Base-by-base conservation (phyloP, 2,329 filamentous ascomycete genomes). In the Graphilbum fragrans region DNA sequence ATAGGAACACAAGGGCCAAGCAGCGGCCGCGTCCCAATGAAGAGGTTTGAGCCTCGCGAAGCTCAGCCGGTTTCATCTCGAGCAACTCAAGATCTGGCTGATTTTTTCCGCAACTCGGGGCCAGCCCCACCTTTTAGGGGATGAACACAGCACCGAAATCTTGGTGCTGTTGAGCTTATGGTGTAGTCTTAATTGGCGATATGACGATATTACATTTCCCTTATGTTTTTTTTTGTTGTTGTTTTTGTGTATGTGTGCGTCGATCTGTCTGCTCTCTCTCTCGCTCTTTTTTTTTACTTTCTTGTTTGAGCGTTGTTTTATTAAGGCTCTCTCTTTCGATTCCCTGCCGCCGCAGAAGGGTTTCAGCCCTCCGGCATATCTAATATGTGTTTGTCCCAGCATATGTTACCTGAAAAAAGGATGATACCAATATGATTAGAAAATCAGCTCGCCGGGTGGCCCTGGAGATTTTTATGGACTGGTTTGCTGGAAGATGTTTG, bases 81-180 rank as follows among this genome's bases (percentile, higher is more conserved):
- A n/a, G 59, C 62, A 36, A 86, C 80, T 2, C 70, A 72, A 17
- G 82, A 86, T 39, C 60, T 90, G 35, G 82, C 84, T 1, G 75
- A 77, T 39, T 90, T 90, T 56, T 61, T 92, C 25, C 74, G 71
- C 41, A 76, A 77, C 51, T 82, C 80, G 14, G 78, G 69, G 27
- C 82, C 82, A 3, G 77, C 80, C 2, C 65, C 45, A 36, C 35
- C 43, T 14, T 39, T 38, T 8, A 40, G 47, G 68, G 14, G 47
- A 41, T 38, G 12, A 22, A 38, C 6, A 32, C 25, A 27, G 25
- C 25, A 7, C 8, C 25, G 12, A 35, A 19, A 16, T 37, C 9
- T 29, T 6, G 27, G 4, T 37, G 27, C 19, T 37, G n/a, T 25
- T 21, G n/a, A 14, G 6, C n/a, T 31, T 35, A 21, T 36, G 19